Evolutionary conservation across 495 filamentous ascomycete genomes (phyloP), one percentile per base, ranked within the genome.

Genomic region (Podospora anserina): DNA sequence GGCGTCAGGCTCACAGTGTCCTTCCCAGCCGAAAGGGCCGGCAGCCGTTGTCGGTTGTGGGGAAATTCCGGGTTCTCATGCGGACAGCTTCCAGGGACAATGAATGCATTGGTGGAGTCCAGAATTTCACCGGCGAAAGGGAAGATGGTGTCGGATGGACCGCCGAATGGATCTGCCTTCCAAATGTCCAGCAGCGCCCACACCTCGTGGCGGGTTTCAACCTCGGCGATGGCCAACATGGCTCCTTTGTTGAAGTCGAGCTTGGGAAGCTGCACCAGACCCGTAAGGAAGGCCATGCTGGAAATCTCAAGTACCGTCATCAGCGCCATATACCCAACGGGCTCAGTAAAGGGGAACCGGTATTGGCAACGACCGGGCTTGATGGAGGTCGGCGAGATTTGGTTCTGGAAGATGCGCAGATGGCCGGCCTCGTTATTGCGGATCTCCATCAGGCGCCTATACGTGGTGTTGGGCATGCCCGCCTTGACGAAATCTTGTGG

Each of bases 341-440:
- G 74, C 56, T 76, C 77, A 58, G 73, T 72, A 39, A 83, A 76
- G 0, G 80, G 79, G 65, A 79, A 87, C 9, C 67, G 55, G 71
- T 87, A 83, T 32, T 81, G 75, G 79, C 85, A 87, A 0, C 78
- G 77, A 2, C 83, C 84, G 2, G 84, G 85, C 70, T 85, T 87
- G 34, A 84, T 66, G 0, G 85, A 86, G 19, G 78, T 80, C 20
- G 78, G 74, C 0, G 84, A 85, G 67, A 86, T 87, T 49, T 79
- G 71, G 70, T 82, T 80, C 66, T 84, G 82, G 77, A 87, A 87
- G 73, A 87, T 81, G 68, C 83, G 84, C 27, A 84, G 71, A 66
- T 87, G 85, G 44, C 84, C 85, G 55, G 85, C 85, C 72, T 86
- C 85, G 69, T 86, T 87, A 75, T 86, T 81, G 60, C 85, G 82